Evolutionary conservation across 108 stramenopile genomes (phyloP), one percentile per base, ranked within the genome.

Genomic region (Parietichytrium sp.): DNA sequence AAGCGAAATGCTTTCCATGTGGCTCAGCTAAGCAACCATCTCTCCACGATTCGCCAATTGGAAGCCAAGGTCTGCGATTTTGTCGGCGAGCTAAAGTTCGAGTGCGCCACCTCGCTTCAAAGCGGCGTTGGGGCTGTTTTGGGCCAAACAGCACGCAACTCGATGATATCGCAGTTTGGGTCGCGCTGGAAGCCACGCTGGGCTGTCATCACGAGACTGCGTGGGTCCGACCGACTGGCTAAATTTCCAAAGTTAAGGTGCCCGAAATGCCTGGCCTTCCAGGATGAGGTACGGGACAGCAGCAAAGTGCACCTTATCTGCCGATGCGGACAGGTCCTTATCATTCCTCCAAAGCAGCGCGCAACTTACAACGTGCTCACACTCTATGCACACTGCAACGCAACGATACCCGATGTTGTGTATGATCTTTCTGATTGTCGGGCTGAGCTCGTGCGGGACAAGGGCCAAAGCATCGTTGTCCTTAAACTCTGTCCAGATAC

Each of bases 31-130:
- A 33, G 10, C 61, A 45, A 45, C 23, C 61, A 42, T 7, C 10
- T 42, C 29, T 16, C 20, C 42, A 25, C 45, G 16, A n/a, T 72
- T 33, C 61, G 61, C 15, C 15, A 72, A 23, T 38, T 72, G 8
- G 61, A 72, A 27, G 6, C 61, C 42, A 72, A 72, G 42, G 61
- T 72, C 38, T 72, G 61, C 42, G 61, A 31, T 25, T 72, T 72
- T 45, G 6, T 25, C 8, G 61, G 33, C 61, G 15, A 7, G 45
- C 20, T 72, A 33, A 7, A 16, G 10, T 2, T 72, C 33, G 61
- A 72, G 61, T 10, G 20, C 15, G 36, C 45, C 33, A 23, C 61
- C 42, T 72, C 61, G 16, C 6, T 27, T 33, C 61, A 72, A 27
- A 36, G 36, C n/a, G 38, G 61, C 0, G 16, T 27, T 1, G 61